Evolutionary conservation across 306 rosid species (phyloP).

Genomic region (Pyrus betulifolia): DNA sequence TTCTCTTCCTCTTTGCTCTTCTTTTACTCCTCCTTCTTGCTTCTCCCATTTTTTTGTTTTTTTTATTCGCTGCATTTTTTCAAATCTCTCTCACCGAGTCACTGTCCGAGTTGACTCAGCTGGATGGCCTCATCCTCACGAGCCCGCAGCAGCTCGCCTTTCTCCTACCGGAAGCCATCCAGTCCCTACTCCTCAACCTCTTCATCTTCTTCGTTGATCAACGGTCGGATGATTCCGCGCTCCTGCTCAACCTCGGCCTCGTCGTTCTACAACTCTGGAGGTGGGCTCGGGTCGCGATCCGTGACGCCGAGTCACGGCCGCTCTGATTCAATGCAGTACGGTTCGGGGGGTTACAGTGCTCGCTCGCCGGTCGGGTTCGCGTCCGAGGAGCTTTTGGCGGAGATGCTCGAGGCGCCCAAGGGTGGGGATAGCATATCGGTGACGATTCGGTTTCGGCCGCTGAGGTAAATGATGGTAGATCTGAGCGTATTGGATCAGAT

Average conservation of each 20-base stretch:
- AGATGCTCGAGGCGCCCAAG: conserved; percentile 51
- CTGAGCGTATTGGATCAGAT: conserved; percentile 55
- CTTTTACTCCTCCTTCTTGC: background rate
- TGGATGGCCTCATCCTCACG: conserved; percentile 90
- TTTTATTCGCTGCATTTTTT: background rate
- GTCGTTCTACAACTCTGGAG: conserved; percentile 60
- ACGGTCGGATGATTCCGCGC: conserved; percentile 72
- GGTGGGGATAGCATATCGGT: conserved; percentile 90
- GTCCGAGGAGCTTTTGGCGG: conserved; percentile 59
- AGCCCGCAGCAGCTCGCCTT: conserved; percentile 92
- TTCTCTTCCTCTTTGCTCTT: conserved; percentile 21
- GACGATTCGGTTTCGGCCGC: conserved; percentile 94
- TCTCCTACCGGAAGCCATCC: conserved; percentile 70
- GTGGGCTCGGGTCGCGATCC: conserved; percentile 73
- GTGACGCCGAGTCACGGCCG: conserved; percentile 56
- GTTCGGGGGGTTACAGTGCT: conserved; percentile 27
- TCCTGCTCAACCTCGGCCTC: conserved; percentile 71
- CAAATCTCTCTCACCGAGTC: conserved; percentile 30
- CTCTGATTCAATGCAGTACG: conserved; percentile 55
- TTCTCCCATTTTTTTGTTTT: background rate
- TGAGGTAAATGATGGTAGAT: conserved; percentile 84
- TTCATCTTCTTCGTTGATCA: conserved; percentile 63
- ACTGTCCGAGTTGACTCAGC: conserved; percentile 36
- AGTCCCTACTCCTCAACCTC: conserved; percentile 77
- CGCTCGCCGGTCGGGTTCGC: conserved; percentile 66